phyloP scores from a whole-genome alignment of 2,329 filamentous ascomycete species.

The Diaporthe sp. region DNA sequence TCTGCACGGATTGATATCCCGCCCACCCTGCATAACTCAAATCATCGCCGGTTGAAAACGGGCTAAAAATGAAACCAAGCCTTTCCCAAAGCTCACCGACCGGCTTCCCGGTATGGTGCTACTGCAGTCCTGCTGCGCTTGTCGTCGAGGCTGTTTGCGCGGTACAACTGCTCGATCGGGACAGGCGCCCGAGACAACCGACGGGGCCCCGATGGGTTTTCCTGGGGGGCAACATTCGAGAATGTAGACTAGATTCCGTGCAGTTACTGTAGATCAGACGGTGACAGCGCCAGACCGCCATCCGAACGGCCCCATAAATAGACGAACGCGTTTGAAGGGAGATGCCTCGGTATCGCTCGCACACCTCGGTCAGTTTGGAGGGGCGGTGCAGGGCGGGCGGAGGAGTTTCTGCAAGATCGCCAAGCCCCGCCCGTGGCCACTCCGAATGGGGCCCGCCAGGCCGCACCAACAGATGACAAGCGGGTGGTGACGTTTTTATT shows the following conservation, averaged over 20 bases:
- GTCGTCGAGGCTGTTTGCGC: conserved; percentile 18
- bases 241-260: neutral
- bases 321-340: neutral
- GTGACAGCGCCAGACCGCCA: conserved; percentile 30
- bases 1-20: conserved; percentile 1
- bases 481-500: conserved; percentile 26
- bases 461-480: conserved; percentile 6
- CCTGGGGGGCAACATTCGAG: neutral
- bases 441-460: conserved; percentile 22
- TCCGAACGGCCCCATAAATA: conserved; percentile 31
- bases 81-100: conserved; percentile 10
- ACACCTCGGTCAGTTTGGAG: conserved; percentile 14
- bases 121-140: conserved; percentile 9
- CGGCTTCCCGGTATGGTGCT: conserved; percentile 24
- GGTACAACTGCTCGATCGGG: conserved; percentile 29
- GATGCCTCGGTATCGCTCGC: conserved; percentile 24
- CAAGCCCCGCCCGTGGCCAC: conserved; percentile 9
- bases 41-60: conserved; percentile 17
- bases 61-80: conserved; percentile 16
- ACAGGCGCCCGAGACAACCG: conserved; percentile 14
- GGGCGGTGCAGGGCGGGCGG: conserved; percentile 8
- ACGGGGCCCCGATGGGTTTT: neutral
- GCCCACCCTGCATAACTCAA: conserved; percentile 28
- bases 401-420: conserved; percentile 21
- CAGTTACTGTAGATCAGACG: conserved; percentile 11